Conservation (phyloP, 768 basidiomycete species). For the Rhizopogon vesiculosus region DNA sequence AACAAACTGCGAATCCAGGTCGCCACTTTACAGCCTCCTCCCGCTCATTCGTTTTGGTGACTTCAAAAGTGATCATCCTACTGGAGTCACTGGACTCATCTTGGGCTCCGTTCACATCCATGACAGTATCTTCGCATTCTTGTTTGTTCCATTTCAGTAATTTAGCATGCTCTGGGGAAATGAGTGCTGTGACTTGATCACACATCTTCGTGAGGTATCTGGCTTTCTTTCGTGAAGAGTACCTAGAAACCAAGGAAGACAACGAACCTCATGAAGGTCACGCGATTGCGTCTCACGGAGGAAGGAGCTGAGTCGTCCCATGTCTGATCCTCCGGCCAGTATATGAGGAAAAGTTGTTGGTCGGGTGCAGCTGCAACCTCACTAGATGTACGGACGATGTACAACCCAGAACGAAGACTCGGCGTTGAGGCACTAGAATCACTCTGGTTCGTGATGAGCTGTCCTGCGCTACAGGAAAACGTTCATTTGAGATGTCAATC, state of each 20-base stretch:
- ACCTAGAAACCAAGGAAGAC: not conserved
- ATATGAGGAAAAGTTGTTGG: constrained; percentile 41
- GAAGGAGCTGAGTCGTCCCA: constrained; percentile 48
- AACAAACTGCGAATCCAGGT: constrained; percentile 41
- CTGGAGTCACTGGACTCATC: constrained; percentile 40
- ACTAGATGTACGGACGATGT: constrained; percentile 27
- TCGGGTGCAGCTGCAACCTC: not conserved
- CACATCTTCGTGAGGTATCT: constrained; percentile 59
- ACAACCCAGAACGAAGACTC: constrained; percentile 43
- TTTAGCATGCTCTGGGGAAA: constrained; percentile 44
- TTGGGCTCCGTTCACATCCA: constrained; percentile 27
- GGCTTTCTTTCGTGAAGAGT: not conserved
- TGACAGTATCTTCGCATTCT: constrained; percentile 15
- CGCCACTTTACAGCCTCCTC: constrained; percentile 42
- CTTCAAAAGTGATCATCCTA: constrained; percentile 49
- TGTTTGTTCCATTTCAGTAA: constrained; percentile 38
- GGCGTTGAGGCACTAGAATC: constrained; percentile 8
- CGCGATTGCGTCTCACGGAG: constrained; percentile 45
- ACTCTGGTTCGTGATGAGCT: not conserved
- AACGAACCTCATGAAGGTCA: constrained; percentile 57
- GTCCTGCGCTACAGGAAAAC: not conserved
- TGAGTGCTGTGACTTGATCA: constrained; percentile 48
- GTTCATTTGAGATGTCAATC: not conserved
- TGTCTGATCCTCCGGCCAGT: constrained; percentile 59
- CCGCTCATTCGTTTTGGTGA: constrained; percentile 49